Evolutionary conservation across 345 rosid species (phyloP).

Genomic region (Aurinia saxatilis): DNA sequence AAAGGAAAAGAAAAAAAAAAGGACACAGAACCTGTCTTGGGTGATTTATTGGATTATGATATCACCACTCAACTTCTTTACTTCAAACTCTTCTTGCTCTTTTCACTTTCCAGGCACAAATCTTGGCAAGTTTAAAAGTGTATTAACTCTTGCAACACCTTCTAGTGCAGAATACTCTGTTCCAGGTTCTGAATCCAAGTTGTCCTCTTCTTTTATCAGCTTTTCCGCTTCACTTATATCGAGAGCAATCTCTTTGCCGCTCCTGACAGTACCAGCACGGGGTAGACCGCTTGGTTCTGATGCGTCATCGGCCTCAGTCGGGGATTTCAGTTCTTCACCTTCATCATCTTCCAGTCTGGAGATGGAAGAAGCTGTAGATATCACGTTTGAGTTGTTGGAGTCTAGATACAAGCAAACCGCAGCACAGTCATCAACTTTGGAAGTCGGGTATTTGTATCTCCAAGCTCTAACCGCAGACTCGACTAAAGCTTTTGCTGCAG

Average conservation of each 20-base stretch:
- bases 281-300: conserved; percentile 25
- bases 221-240: conserved; percentile 40
- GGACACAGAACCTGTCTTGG: conserved; percentile 16
- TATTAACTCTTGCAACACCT: conserved; percentile 92
- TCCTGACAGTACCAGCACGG: conserved; percentile 36
- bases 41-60: conserved; percentile 22
- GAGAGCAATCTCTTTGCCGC: conserved; percentile 30
- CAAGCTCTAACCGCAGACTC: conserved; percentile 86
- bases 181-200: conserved; percentile 35
- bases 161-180: conserved; percentile 86
- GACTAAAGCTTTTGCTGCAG: conserved; percentile 74
- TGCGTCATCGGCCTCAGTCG: conserved; percentile 25
- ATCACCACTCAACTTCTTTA: conserved; percentile 13
- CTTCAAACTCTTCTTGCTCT: conserved; percentile 14
- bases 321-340: conserved; percentile 28
- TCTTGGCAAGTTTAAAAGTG: conserved; percentile 72
- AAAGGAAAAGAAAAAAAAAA: not conserved
- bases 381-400: conserved; percentile 30
- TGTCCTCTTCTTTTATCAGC: conserved; percentile 33
- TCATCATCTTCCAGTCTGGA: conserved; percentile 29
- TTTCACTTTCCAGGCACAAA: conserved; percentile 59
- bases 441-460: conserved; percentile 88
- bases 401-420: conserved; percentile 88
- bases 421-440: conserved; percentile 95
- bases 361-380: conserved; percentile 38